Percentiles rank a stretch among this genome's conserved stretches.
Evolutionary conservation across 805 yeast genomes (phyloP).

Genomic region (Wickerhamomyces hampshirensis): DNA sequence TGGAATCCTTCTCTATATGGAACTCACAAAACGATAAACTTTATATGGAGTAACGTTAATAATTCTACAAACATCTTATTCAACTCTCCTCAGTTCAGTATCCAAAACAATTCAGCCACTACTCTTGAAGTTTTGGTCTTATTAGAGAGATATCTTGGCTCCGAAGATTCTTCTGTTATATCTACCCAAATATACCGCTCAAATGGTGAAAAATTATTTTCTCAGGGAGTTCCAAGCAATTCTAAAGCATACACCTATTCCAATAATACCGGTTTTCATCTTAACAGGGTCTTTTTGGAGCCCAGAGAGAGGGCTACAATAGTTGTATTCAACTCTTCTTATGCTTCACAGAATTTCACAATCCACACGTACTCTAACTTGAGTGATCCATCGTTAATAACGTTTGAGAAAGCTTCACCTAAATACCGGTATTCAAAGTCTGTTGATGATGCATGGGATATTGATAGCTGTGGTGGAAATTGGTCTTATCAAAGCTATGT

Average conservation of each 20-base stretch:
- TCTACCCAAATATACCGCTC: conserved; percentile 22
- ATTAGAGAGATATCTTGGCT: conserved; percentile 43
- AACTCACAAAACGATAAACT: conserved; percentile 21
- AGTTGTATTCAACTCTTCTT: conserved; percentile 16
- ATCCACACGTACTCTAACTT: conserved; percentile 14
- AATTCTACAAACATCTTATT: conserved; percentile 15
- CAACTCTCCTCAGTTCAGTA: conserved; percentile 39
- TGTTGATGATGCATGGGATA: conserved; percentile 41
- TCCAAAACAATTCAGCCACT: conserved; percentile 29
- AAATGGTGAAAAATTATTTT: conserved; percentile 29
- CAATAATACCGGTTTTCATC: conserved; percentile 35
- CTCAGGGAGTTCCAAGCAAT: conserved; percentile 3
- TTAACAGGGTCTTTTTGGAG: conserved; percentile 28
- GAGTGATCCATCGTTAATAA: conserved; percentile 4
- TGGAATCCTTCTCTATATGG: conserved; percentile 47
- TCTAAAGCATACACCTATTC: conserved; percentile 14
- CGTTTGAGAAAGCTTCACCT: conserved; percentile 29
- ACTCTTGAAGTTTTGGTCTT: conserved; percentile 40
- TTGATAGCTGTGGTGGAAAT: conserved; percentile 47
- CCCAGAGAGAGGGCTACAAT: conserved; percentile 29
- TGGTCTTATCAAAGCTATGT: conserved; percentile 43
- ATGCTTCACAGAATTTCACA: conserved; percentile 13
- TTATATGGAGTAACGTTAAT: conserved; percentile 24
- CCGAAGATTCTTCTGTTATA: conserved; percentile 10
- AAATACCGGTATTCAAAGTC: conserved; percentile 19